These are phyloP conservation scores for Gnomoniopsis sp. DNA, from an alignment of 2,329 filamentous ascomycete genomes.

Conservation along the genomic window DNA sequence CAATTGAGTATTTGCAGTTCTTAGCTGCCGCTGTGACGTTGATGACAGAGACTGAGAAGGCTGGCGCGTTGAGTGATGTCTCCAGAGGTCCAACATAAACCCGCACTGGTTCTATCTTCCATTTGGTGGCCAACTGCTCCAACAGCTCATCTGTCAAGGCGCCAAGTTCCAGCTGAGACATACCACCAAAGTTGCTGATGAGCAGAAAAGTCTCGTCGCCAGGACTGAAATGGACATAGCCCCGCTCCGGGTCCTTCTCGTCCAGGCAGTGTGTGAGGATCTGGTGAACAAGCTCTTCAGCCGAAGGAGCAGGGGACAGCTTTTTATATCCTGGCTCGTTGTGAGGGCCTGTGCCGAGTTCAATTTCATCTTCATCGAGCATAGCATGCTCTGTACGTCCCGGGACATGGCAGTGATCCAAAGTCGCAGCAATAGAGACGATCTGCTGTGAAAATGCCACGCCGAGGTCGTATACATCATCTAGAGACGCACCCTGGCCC, in stretches of 20 bases:
- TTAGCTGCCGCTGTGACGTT: conserved; percentile 50
- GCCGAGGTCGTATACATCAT: conserved; percentile 48
- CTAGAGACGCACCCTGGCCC: conserved; percentile 43
- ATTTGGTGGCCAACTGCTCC: conserved; percentile 43
- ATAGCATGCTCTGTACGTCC: conserved; percentile 47
- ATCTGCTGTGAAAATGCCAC: conserved; percentile 48
- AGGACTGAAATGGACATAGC: conserved; percentile 44
- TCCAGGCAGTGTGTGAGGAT: conserved; percentile 61
- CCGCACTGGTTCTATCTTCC: conserved; percentile 49
- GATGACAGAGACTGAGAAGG: conserved; percentile 66
- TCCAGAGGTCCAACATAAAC: conserved; percentile 63
- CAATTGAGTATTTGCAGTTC: conserved; percentile 42
- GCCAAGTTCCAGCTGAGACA: conserved; percentile 55
- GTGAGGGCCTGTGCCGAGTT: conserved; percentile 65
- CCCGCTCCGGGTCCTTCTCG: conserved; percentile 46
- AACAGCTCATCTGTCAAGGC: conserved; percentile 52
- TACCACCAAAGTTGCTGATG: conserved; percentile 58
- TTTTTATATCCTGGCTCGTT: conserved; percentile 62
- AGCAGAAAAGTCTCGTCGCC: conserved; percentile 50
- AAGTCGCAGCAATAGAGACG: conserved; percentile 54
- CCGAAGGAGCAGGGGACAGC: conserved; percentile 47
- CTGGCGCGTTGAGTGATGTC: conserved; percentile 69
- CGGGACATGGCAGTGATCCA: conserved; percentile 60
- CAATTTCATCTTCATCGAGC: conserved; percentile 49
- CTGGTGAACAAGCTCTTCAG: conserved; percentile 48